Conservation (phyloP, 129 eudicot species). For the Ambrosia trifida region DNA sequence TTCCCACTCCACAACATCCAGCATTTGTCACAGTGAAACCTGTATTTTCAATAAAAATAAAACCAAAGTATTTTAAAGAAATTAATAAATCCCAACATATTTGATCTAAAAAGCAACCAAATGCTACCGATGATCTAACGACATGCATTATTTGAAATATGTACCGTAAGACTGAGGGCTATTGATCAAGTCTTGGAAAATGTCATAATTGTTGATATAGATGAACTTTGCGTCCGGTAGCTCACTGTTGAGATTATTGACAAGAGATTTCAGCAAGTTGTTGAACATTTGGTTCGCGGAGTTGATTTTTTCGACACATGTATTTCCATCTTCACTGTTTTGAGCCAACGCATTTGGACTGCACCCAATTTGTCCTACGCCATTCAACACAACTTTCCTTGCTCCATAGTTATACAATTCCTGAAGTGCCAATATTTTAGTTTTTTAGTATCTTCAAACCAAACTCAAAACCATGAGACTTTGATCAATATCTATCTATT, state of each 20-base stretch:
- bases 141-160: not conserved
- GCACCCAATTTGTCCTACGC: conserved; percentile 95
- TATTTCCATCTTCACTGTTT: conserved; percentile 66
- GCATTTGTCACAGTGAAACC: conserved; percentile 89
- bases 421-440: conserved; percentile 30
- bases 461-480: not conserved
- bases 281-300: conserved; percentile 71
- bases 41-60: conserved; percentile 13
- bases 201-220: conserved; percentile 71
- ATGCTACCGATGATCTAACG: not conserved
- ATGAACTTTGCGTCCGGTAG: conserved; percentile 55
- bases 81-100: not conserved
- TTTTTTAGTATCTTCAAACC: not conserved
- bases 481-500: no score
- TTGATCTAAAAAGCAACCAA: not conserved
- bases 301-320: conserved; percentile 64
- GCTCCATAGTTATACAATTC: conserved; percentile 75
- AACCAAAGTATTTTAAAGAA: not conserved
- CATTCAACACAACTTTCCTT: conserved; percentile 69
- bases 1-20: conserved; percentile 90
- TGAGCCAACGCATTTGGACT: conserved; percentile 89
- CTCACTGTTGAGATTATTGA: conserved; percentile 53
- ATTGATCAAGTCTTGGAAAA: conserved; percentile 67
- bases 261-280: conserved; percentile 52
- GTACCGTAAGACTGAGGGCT: conserved; percentile 65